phyloP scores from a whole-genome alignment of 352 stramenopile species.

The Elongisporangium undulatum region DNA sequence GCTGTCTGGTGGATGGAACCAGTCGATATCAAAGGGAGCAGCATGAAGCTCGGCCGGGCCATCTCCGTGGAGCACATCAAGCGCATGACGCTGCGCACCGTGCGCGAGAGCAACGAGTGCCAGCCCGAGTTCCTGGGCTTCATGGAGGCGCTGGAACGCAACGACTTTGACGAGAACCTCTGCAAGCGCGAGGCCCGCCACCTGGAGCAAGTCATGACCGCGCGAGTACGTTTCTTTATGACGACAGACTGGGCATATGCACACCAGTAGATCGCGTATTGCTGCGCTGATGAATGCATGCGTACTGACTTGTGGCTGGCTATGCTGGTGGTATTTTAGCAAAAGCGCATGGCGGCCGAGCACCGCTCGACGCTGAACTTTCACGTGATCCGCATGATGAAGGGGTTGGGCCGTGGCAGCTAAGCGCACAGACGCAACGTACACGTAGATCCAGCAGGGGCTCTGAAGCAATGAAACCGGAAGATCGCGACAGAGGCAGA shows the following conservation, averaged over 20 bases:
- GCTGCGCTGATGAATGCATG: not conserved
- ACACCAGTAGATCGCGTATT: not conserved
- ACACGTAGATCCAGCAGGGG: slow-evolving; percentile 1
- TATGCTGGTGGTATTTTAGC: slow-evolving; percentile 17
- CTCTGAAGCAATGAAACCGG: not conserved
- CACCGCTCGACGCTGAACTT: slow-evolving; percentile 87
- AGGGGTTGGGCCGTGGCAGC: slow-evolving; percentile 35
- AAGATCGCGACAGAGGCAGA: not conserved
- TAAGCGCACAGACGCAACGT: slow-evolving; percentile 4
- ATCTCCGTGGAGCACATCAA: slow-evolving; percentile 88
- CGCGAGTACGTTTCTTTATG: slow-evolving; percentile 32
- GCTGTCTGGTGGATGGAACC: not conserved
- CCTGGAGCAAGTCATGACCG: slow-evolving; percentile 72
- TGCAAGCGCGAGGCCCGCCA: slow-evolving; percentile 81
- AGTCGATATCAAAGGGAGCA: slow-evolving; percentile 4
- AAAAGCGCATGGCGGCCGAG: slow-evolving; percentile 50
- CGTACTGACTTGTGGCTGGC: not conserved
- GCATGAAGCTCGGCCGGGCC: slow-evolving; percentile 77
- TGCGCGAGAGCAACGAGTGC: slow-evolving; percentile 74
- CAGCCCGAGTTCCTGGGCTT: slow-evolving; percentile 81
- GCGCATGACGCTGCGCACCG: slow-evolving; percentile 86
- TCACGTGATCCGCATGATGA: slow-evolving; percentile 88
- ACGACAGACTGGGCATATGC: not conserved
- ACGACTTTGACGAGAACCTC: slow-evolving; percentile 81
- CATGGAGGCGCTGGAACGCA: slow-evolving; percentile 72